A percentile compares a stretch with the other conserved stretches of the same genome.
Conservation (phyloP, 768 basidiomycete genomes). For the Boletellus emodensis region DNA sequence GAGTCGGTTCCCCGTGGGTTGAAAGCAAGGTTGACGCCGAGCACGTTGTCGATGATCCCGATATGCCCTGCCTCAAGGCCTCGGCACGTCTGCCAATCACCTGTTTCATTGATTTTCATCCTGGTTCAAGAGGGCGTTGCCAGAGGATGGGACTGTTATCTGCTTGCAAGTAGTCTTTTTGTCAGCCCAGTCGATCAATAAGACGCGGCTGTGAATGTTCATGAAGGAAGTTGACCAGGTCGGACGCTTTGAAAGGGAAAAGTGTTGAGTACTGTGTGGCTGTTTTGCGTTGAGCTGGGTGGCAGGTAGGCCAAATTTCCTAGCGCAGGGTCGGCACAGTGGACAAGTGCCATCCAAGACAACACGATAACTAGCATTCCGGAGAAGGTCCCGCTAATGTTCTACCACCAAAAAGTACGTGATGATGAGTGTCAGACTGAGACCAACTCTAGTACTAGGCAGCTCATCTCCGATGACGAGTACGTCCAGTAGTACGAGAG, state of each 20-base stretch:
- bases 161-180: background rate
- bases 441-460: too few relatives aligned
- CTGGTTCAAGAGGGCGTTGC: background rate
- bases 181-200: background rate
- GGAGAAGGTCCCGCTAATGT: too few relatives aligned
- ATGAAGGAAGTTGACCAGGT: background rate
- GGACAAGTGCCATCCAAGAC: too few relatives aligned
- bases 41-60: conserved; percentile 2
- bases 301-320: too few relatives aligned
- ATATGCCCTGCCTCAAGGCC: conserved; percentile 14
- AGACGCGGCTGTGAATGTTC: background rate
- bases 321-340: too few relatives aligned
- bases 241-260: background rate
- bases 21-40: background rate
- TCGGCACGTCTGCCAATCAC: conserved; percentile 5
- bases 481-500: too few relatives aligned
- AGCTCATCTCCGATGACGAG: too few relatives aligned
- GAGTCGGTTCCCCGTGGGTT: background rate
- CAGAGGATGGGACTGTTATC: background rate
- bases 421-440: too few relatives aligned
- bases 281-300: too few relatives aligned
- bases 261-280: too few relatives aligned
- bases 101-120: conserved; percentile 14
- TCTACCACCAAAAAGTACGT: too few relatives aligned
- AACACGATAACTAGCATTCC: too few relatives aligned